A percentile compares a stretch with the other conserved stretches of the same genome.
phyloP scores from a whole-genome alignment of 2,329 filamentous ascomycete species.

The Colletotrichum trifolii region DNA sequence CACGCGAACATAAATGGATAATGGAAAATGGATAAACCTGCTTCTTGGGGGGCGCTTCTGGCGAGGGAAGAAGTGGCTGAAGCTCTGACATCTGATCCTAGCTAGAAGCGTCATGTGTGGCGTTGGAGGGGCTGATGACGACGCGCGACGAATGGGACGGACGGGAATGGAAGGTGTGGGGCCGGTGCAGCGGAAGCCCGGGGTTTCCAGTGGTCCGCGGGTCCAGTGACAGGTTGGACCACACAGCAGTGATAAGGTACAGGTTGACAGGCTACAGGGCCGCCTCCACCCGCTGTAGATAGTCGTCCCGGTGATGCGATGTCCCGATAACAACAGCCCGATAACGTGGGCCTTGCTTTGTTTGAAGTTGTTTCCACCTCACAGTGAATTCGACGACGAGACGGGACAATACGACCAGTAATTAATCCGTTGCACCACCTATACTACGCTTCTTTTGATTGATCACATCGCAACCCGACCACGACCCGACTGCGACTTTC shows the following conservation, averaged over 20 bases:
- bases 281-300: constrained; percentile 28
- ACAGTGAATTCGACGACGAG: no score
- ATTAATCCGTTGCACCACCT: no score
- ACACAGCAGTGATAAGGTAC: no score
- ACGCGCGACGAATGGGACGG: constrained; percentile 26
- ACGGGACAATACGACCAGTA: no score
- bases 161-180: constrained; percentile 11
- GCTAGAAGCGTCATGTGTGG: constrained; percentile 29
- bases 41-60: background rate
- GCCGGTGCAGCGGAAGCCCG: constrained; percentile 3
- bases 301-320: constrained; percentile 46
- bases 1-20: background rate
- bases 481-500: background rate
- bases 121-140: constrained; percentile 25
- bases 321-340: background rate
- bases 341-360: constrained; percentile 8
- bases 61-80: constrained; percentile 34
- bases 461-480: no score
- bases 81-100: constrained; percentile 35
- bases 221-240: background rate
- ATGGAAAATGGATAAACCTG: constrained; percentile 31
- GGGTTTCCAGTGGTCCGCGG: background rate
- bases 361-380: constrained; percentile 31
- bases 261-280: background rate
- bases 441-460: no score